Conservation (phyloP, 1,284 basidiomycete genomes). For the Gomphus bonarii region DNA sequence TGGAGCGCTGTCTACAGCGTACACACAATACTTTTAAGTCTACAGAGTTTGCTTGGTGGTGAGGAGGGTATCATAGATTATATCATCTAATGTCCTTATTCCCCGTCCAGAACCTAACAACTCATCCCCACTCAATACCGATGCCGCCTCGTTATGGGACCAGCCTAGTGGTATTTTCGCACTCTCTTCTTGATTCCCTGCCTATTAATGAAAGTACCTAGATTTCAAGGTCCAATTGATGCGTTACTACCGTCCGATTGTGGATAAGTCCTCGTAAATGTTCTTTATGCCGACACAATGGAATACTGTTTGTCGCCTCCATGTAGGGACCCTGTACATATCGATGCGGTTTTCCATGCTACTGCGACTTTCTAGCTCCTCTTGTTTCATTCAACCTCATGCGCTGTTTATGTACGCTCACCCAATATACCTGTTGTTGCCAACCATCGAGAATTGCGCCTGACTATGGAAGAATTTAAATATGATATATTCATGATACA, state of each 20-base stretch:
- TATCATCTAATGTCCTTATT: neutral
- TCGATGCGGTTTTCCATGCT: neutral
- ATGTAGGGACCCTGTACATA: slow-evolving; percentile 1
- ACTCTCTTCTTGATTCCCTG: neutral
- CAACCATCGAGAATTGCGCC: neutral
- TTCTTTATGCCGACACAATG: neutral
- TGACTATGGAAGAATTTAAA: too few species aligned
- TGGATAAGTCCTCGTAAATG: slow-evolving; percentile 20
- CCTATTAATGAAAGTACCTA: slow-evolving; percentile 19
- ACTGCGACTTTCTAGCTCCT: neutral
- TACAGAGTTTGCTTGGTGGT: slow-evolving; percentile 81
- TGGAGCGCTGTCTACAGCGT: slow-evolving; percentile 88
- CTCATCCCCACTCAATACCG: slow-evolving; percentile 74
- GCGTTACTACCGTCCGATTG: slow-evolving; percentile 60
- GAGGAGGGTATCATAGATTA: slow-evolving; percentile 17
- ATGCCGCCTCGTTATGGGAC: slow-evolving; percentile 72
- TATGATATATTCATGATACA: too few species aligned
- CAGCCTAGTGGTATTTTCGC: slow-evolving; percentile 44
- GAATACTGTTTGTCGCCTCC: neutral
- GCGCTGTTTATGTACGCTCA: neutral
- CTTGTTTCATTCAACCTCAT: neutral
- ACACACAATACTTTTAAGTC: slow-evolving; percentile 76
- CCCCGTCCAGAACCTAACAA: slow-evolving; percentile 72
- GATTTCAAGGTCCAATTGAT: slow-evolving; percentile 65
- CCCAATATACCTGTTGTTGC: neutral